These are phyloP conservation scores for Penicillium vulpinum DNA, from an alignment of 2,329 filamentous ascomycete genomes.

Conservation along the genomic window DNA sequence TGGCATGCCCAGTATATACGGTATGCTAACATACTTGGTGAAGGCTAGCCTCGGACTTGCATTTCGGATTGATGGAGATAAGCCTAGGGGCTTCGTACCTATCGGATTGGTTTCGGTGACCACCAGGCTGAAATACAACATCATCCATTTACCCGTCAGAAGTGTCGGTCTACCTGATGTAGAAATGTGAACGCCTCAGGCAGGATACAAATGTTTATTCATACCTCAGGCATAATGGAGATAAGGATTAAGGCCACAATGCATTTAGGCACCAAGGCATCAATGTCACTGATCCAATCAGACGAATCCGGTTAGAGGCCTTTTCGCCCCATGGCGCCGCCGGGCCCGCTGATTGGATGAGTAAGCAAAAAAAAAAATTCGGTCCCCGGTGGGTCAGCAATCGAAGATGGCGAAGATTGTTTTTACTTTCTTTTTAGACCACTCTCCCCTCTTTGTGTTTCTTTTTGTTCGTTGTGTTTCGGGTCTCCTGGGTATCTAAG, in stretches of 20 bases:
- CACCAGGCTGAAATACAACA: background rate
- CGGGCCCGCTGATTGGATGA: conserved; percentile 9
- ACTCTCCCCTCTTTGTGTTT: conserved; percentile 15
- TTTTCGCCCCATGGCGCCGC: conserved; percentile 4
- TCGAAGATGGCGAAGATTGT: conserved; percentile 5
- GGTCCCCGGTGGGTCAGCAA: conserved; percentile 6
- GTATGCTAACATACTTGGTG: background rate
- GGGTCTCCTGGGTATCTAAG: conserved; percentile 5
- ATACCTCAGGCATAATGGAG: background rate
- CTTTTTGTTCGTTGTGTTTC: conserved; percentile 4
- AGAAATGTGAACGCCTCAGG: background rate
- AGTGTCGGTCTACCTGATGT: background rate
- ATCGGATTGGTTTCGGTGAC: too few relatives aligned
- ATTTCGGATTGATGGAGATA: background rate
- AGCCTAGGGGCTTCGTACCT: background rate
- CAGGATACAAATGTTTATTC: background rate
- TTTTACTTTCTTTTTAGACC: conserved; percentile 3
- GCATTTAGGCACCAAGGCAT: background rate
- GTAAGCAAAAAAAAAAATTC: conserved; percentile 12
- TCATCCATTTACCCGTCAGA: conserved; percentile 4
- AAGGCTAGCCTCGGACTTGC: background rate
- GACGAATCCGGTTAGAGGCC: background rate
- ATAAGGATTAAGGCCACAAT: background rate
- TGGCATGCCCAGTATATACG: background rate
- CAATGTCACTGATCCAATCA: background rate